These are phyloP conservation scores for Scleroderma citrinum DNA, from an alignment of 768 basidiomycete species.

Conservation along the genomic window DNA sequence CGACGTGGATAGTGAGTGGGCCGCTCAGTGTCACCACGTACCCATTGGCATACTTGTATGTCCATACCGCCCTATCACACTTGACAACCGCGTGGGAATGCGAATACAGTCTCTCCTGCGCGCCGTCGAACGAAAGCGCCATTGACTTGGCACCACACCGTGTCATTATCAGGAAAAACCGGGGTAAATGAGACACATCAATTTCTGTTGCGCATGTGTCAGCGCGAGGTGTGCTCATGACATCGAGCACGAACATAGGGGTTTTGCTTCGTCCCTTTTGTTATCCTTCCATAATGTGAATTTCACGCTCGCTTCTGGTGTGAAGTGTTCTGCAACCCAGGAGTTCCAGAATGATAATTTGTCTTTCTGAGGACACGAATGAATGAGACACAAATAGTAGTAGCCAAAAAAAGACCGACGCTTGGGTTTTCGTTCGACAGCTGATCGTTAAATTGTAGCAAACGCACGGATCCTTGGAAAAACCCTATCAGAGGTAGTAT, in stretches of 20 bases:
- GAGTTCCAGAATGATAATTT: constrained; percentile 62
- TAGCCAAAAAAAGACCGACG: constrained; percentile 17
- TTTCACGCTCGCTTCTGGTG: constrained; percentile 64
- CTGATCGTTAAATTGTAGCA: constrained; percentile 66
- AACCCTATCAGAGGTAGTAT: constrained; percentile 36
- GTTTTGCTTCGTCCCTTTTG: constrained; percentile 70
- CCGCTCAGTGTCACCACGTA: constrained; percentile 75
- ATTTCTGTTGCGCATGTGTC: constrained; percentile 49
- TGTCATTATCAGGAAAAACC: constrained; percentile 82
- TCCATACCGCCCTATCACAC: constrained; percentile 72
- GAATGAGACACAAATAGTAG: constrained; percentile 2
- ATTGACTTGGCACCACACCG: constrained; percentile 83
- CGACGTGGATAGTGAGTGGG: constrained; percentile 63
- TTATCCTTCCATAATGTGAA: constrained; percentile 88
- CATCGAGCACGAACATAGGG: constrained; percentile 54
- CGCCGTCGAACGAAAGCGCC: constrained; percentile 73
- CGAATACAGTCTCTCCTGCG: constrained; percentile 58
- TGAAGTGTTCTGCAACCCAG: constrained; percentile 65
- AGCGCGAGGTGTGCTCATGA: constrained; percentile 6
- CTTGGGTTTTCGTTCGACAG: constrained; percentile 52
- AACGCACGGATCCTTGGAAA: constrained; percentile 58
- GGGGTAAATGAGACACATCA: constrained; percentile 69
- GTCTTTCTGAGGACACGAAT: constrained; percentile 40
- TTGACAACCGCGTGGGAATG: constrained; percentile 51
- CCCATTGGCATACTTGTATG: constrained; percentile 73